Conservation (phyloP, 805 yeast genomes). For the Pichia californica region DNA sequence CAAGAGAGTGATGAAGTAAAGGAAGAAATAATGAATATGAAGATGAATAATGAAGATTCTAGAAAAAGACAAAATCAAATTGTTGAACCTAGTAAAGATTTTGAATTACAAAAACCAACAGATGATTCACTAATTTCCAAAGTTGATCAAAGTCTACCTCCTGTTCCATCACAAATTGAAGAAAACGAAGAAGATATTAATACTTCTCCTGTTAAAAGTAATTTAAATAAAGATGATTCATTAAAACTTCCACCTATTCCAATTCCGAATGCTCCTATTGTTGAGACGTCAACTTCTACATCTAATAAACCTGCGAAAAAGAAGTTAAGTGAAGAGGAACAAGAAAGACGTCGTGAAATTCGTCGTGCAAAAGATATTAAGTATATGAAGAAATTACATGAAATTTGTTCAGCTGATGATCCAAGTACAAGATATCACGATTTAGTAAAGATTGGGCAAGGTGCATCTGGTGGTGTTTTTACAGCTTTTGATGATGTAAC, state of each 20-base stretch:
- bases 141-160: constrained; percentile 7
- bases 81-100: background rate
- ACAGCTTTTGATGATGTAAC: constrained; percentile 66
- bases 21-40: background rate
- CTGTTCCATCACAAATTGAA: constrained; percentile 5
- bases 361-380: constrained; percentile 67
- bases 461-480: constrained; percentile 96
- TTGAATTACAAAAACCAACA: background rate
- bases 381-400: constrained; percentile 60
- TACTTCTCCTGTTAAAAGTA: background rate
- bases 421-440: constrained; percentile 66
- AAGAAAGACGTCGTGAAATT: constrained; percentile 73
- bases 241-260: background rate
- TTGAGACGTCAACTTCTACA: constrained; percentile 11
- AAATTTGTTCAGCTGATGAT: constrained; percentile 80
- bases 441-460: constrained; percentile 88
- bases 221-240: background rate
- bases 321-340: constrained; percentile 44
- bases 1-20: constrained; percentile 8
- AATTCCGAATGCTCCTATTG: constrained; percentile 7
- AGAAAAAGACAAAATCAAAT: background rate
- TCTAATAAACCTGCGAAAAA: constrained; percentile 15
- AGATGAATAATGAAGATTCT: background rate
- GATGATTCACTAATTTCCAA: constrained; percentile 1
- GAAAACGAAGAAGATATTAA: background rate